These are phyloP conservation scores for Xylariaceae sp. DNA, from an alignment of 2,329 filamentous ascomycete species.

Conservation along the genomic window DNA sequence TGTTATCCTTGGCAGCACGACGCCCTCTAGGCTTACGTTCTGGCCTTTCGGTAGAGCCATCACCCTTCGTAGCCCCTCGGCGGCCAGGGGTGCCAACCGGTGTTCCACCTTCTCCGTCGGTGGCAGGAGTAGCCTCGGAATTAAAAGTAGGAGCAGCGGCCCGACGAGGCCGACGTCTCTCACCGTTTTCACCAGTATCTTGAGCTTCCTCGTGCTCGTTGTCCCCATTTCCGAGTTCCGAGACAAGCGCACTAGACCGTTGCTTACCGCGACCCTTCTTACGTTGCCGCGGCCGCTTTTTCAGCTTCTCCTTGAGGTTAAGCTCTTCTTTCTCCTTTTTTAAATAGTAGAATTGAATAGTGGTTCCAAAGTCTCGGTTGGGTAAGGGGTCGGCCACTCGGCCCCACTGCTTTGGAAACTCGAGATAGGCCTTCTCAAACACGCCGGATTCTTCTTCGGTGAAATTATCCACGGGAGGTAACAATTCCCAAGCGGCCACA, in stretches of 20 bases:
- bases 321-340: slow-evolving; percentile 77
- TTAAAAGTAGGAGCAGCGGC: slow-evolving; percentile 74
- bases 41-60: slow-evolving; percentile 49
- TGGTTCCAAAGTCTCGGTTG: slow-evolving; percentile 73
- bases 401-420: slow-evolving; percentile 81
- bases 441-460: slow-evolving; percentile 68
- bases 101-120: slow-evolving; percentile 63
- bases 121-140: slow-evolving; percentile 59
- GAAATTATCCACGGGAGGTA: slow-evolving; percentile 76
- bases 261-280: slow-evolving; percentile 63
- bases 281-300: slow-evolving; percentile 62
- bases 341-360: slow-evolving; percentile 85
- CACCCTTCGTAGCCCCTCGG: slow-evolving; percentile 50
- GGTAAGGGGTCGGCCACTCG: slow-evolving; percentile 70
- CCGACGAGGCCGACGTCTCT: slow-evolving; percentile 62
- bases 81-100: slow-evolving; percentile 60
- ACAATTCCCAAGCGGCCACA: slow-evolving; percentile 70
- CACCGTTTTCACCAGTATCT: slow-evolving; percentile 61
- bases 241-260: slow-evolving; percentile 65
- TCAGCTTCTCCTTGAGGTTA: slow-evolving; percentile 76
- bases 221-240: slow-evolving; percentile 65
- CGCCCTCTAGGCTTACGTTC: slow-evolving; percentile 47
- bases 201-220: slow-evolving; percentile 58
- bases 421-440: slow-evolving; percentile 75
- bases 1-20: slow-evolving; percentile 45